A percentile compares a stretch with the other conserved stretches of the same genome.
Evolutionary conservation across 805 yeast species (phyloP).

Genomic region (Kodamaea kakaduensis): DNA sequence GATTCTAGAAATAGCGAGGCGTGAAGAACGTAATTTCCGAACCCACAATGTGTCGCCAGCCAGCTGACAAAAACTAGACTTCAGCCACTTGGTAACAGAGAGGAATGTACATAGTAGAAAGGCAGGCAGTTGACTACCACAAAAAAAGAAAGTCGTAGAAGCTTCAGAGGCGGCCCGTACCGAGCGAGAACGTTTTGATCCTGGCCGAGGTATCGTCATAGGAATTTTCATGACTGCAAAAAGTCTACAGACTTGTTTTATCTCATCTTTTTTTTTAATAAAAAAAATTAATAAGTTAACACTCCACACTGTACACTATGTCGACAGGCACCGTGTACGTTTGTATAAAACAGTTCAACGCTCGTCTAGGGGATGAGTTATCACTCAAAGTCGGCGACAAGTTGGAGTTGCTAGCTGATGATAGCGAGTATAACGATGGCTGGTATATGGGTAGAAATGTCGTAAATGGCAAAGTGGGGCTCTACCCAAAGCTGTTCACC

Average conservation of each 20-base stretch:
- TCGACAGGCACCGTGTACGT: slow-evolving; percentile 32
- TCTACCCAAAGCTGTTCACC: slow-evolving; percentile 89
- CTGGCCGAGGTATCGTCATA: no score
- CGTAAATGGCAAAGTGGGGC: slow-evolving; percentile 69
- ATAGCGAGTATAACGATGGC: slow-evolving; percentile 90
- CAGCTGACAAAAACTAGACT: no score
- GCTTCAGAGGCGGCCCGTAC: no score
- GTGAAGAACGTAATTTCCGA: no score
- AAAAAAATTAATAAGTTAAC: slow-evolving; percentile 2
- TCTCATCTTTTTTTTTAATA: slow-evolving; percentile 1
- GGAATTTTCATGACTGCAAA: no score
- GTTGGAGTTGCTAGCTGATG: slow-evolving; percentile 87
- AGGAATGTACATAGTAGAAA: no score
- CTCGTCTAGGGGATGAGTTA: slow-evolving; percentile 87
- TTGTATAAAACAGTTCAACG: slow-evolving; percentile 82
- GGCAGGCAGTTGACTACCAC: no score
- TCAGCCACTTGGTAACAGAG: no score
- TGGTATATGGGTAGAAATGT: slow-evolving; percentile 92
- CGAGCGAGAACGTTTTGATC: no score
- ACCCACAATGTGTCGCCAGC: no score
- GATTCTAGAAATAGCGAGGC: no score
- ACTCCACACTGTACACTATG: slow-evolving; percentile 5
- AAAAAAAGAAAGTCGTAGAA: no score
- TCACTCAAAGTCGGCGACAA: slow-evolving; percentile 77
- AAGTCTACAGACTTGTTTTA: slow-evolving; percentile 2